These are phyloP conservation scores for Penicillium arizonense DNA, from an alignment of 495 filamentous ascomycete species.

Conservation along the genomic window DNA sequence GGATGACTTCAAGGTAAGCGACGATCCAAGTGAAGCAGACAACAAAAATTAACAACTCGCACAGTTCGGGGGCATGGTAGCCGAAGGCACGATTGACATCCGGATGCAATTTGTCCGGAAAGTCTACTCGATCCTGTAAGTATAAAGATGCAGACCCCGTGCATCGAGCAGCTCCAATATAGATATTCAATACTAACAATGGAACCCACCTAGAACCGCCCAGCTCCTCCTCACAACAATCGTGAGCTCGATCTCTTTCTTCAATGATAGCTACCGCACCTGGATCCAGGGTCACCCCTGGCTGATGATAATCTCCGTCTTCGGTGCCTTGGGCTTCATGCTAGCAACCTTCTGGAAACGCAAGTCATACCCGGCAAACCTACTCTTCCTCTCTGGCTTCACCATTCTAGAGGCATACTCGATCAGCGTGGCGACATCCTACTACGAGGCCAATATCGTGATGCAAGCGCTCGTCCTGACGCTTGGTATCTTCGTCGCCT, in stretches of 20 bases:
- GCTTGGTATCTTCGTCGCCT: conserved; percentile 85
- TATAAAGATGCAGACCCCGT: not conserved
- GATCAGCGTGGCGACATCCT: conserved; percentile 86
- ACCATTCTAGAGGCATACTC: conserved; percentile 92
- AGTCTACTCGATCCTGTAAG: conserved; percentile 79
- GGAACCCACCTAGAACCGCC: conserved; percentile 56
- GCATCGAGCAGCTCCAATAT: not conserved
- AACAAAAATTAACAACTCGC: not conserved
- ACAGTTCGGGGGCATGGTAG: conserved; percentile 84
- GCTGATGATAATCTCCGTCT: conserved; percentile 81
- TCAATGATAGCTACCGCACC: conserved; percentile 69
- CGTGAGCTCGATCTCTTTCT: conserved; percentile 82
- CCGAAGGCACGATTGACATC: conserved; percentile 92
- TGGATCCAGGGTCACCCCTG: conserved; percentile 87
- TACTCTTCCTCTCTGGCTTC: conserved; percentile 89
- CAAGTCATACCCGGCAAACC: conserved; percentile 92
- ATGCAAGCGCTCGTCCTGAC: conserved; percentile 89
- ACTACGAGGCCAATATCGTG: conserved; percentile 78
- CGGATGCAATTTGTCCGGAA: conserved; percentile 98
- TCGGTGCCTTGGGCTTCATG: conserved; percentile 79
- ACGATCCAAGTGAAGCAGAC: conserved; percentile 66
- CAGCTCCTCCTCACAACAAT: conserved; percentile 83
- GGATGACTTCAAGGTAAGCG: conserved; percentile 89
- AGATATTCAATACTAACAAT: conserved; percentile 4
- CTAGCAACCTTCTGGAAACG: conserved; percentile 95